phyloP scores from a whole-genome alignment of 441 rosid genomes.

The Viola pubescens region DNA sequence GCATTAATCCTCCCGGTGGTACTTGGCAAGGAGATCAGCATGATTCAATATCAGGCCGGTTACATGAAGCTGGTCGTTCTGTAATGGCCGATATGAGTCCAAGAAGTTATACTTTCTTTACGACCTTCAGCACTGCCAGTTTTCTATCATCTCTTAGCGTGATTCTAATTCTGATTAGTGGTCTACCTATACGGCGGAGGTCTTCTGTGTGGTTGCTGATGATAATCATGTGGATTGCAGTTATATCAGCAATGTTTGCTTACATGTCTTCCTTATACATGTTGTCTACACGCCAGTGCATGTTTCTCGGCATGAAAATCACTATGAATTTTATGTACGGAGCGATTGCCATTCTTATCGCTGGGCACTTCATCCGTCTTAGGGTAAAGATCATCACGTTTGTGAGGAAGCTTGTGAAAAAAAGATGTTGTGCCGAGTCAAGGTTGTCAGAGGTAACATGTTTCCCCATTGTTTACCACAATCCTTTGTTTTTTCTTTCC shows the following conservation, averaged over 20 bases:
- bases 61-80: background rate
- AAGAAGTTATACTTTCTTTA: background rate
- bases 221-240: background rate
- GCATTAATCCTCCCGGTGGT: constrained; percentile 13
- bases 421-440: background rate
- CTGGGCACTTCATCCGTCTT: background rate
- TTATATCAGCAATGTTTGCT: background rate
- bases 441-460: too few relatives aligned
- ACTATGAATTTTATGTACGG: background rate
- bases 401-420: background rate
- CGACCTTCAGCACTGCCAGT: background rate
- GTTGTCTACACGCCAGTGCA: background rate
- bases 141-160: background rate
- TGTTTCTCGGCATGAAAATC: too few relatives aligned
- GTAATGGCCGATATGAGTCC: background rate
- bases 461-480: too few relatives aligned
- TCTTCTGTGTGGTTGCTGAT: background rate
- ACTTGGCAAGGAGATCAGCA: background rate
- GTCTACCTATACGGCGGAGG: background rate
- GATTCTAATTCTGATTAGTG: background rate
- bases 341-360: background rate
- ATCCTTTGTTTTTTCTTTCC: background rate
- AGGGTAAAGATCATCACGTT: background rate
- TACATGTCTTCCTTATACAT: background rate
- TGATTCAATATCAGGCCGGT: background rate